Base-by-base conservation (phyloP, 805 yeast genomes). In the Yarrowia sp. region DNA sequence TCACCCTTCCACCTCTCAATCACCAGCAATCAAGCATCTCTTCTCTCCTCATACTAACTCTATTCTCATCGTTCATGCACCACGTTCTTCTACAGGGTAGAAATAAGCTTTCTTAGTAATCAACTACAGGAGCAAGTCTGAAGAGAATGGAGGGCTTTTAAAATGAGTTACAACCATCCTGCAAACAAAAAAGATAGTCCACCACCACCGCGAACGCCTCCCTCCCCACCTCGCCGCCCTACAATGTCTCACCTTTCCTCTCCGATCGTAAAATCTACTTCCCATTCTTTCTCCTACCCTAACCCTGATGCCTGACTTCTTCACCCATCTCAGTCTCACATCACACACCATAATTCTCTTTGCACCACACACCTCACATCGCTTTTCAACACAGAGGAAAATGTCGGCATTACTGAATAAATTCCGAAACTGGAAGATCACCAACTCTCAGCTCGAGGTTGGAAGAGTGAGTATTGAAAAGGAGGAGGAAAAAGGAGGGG, bases 391-490 rank as follows among this genome's bases (percentile, higher is more conserved):
- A 12, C 43, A 15, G 32, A 26, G 7, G 32, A 32, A n/a, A 19
- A 63, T 63, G 67, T 48, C 67, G 56, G 36, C 35, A 48, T 63
- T 63, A 48, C 26, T 63, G 46, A 38, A 40, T 26, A 36, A 26
- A 14, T 48, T 63, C 9, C 67, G 67, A 63, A 65, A 65, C 22
- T 65, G 59, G 61, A 65, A 53, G 22, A 50, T 65, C 43, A 52
- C 68, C 41, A 41, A 12, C 59, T 50, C 61, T 7, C 68, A 65
- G 68, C 41, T 65, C 10, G 68, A 65, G 68, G 68, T 65, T 50
- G 68, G 61, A 32, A 22, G 67, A 63, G 65, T 59, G 65, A 59
- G 65, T 59, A 59, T 19, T 8, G 4, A 14, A 11, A 10, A 38
- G 40, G 40, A 38, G 40, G 12, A 38, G 40, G 8, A 10, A 38